Evolutionary conservation across 2,329 filamentous ascomycete genomes (phyloP).

Genomic region (Aureobasidium sp.): DNA sequence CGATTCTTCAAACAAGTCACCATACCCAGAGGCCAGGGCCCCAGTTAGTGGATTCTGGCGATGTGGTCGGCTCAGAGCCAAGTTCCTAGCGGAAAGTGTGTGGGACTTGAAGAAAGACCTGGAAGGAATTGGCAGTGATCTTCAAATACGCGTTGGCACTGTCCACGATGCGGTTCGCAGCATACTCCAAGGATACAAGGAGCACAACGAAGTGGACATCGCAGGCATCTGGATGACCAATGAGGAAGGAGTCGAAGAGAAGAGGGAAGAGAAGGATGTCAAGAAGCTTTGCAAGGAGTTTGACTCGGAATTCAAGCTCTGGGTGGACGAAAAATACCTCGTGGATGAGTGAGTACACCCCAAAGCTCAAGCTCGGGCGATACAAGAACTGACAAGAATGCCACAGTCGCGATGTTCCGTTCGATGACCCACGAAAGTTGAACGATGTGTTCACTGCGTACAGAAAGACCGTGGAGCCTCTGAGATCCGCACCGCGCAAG

Average conservation of each 20-base stretch:
- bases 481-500: conserved; percentile 57
- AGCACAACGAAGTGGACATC: conserved; percentile 39
- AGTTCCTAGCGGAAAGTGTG: conserved; percentile 64
- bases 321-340: conserved; percentile 70
- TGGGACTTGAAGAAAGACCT: conserved; percentile 64
- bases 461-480: conserved; percentile 64
- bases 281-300: conserved; percentile 46
- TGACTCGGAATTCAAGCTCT: conserved; percentile 56
- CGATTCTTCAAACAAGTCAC: conserved; percentile 42
- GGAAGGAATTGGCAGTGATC: conserved; percentile 51
- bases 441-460: conserved; percentile 72
- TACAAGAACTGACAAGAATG: neutral
- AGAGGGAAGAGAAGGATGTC: conserved; percentile 54
- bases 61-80: conserved; percentile 64
- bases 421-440: conserved; percentile 52
- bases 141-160: conserved; percentile 59
- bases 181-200: conserved; percentile 46
- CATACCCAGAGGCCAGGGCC: conserved; percentile 63
- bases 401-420: conserved; percentile 57
- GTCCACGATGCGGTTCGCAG: conserved; percentile 52
- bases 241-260: conserved; percentile 65
- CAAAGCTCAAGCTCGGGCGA: neutral
- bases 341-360: conserved; percentile 62
- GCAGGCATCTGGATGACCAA: conserved; percentile 66
- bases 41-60: conserved; percentile 62